These are phyloP conservation scores for Claviceps lovelessii DNA, from an alignment of 2,329 filamentous ascomycete species.

Conservation along the genomic window DNA sequence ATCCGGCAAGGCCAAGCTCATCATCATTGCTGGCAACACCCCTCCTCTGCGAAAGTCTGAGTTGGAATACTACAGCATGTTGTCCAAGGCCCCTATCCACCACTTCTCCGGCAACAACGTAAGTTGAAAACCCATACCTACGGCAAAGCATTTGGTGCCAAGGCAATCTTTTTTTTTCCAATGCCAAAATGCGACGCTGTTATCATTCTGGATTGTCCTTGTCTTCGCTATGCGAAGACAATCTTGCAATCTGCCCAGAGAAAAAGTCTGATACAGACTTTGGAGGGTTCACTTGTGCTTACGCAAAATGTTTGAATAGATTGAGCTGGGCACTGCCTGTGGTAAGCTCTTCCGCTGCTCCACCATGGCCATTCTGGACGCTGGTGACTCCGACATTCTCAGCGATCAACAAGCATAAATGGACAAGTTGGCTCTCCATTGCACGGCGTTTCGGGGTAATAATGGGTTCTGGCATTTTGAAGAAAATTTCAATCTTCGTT, in stretches of 20 bases:
- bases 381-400: conserved; percentile 97
- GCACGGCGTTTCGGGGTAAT: conserved; percentile 31
- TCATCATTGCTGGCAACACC: conserved; percentile 88
- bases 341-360: conserved; percentile 98
- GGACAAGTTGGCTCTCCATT: conserved; percentile 13
- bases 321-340: conserved; percentile 94
- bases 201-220: neutral
- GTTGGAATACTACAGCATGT: conserved; percentile 89
- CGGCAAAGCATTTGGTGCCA: neutral
- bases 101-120: conserved; percentile 99
- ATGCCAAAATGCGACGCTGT: neutral
- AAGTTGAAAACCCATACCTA: conserved; percentile 34
- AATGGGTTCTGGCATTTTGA: conserved; percentile 19
- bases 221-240: conserved; percentile 7
- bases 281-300: conserved; percentile 65
- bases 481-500: conserved; percentile 21
- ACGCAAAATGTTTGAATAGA: conserved; percentile 46
- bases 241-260: conserved; percentile 55
- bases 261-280: conserved; percentile 78
- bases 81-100: conserved; percentile 89
- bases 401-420: conserved; percentile 54
- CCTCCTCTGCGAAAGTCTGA: conserved; percentile 96
- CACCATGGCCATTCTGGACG: conserved; percentile 93
- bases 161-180: neutral
- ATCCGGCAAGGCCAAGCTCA: conserved; percentile 94